Conservation (phyloP, 1,284 basidiomycete genomes). For the Polyporus tsugae region DNA sequence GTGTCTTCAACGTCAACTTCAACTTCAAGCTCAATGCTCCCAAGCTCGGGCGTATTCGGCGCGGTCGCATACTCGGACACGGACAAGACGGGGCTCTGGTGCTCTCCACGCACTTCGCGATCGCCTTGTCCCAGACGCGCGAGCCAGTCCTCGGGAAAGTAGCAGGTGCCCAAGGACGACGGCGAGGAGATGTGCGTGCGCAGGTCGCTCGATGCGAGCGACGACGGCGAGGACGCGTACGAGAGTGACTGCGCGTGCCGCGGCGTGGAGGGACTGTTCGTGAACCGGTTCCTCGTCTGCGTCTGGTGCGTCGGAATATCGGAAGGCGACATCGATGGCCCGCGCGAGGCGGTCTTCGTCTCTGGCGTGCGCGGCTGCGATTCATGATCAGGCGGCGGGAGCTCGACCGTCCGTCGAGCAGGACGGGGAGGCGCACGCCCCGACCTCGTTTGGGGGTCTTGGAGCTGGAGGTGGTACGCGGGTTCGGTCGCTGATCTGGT, state of each 20-base stretch:
- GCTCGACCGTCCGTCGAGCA: not conserved
- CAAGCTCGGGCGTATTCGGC: slow-evolving; percentile 13
- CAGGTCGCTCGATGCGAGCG: slow-evolving; percentile 25
- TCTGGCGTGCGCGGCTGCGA: not conserved
- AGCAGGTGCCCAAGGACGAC: slow-evolving; percentile 20
- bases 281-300: slow-evolving; percentile 11
- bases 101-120: not conserved
- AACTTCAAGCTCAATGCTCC: not conserved
- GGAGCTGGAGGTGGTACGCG: not conserved
- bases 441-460: not conserved
- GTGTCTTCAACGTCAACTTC: not conserved
- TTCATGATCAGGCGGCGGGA: not conserved
- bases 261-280: slow-evolving; percentile 12
- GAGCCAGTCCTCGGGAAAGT: slow-evolving; percentile 26
- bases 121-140: slow-evolving; percentile 12
- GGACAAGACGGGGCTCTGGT: slow-evolving; percentile 15
- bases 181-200: slow-evolving; percentile 26
- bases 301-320: slow-evolving; percentile 24
- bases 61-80: slow-evolving; percentile 25
- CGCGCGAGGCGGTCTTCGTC: not conserved
- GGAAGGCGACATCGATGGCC: slow-evolving; percentile 18
- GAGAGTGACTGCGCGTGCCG: slow-evolving; percentile 25
- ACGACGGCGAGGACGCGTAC: slow-evolving; percentile 21
- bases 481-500: slow-evolving; percentile 1
- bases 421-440: not conserved